Base-by-base conservation (phyloP, 768 basidiomycete species). In the Suillus sp. region DNA sequence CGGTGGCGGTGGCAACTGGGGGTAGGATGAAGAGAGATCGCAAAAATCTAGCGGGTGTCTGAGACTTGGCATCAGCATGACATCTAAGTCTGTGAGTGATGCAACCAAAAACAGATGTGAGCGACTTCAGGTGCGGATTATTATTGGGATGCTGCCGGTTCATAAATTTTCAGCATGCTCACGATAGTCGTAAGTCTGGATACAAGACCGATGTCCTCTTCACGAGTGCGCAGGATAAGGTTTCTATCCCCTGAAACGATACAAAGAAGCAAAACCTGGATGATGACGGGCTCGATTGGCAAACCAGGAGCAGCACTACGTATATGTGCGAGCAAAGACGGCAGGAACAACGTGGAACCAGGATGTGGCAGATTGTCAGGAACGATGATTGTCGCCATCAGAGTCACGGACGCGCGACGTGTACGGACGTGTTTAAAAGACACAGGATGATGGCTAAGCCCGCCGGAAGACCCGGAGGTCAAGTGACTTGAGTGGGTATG, bases 231-330 rank as follows among this genome's bases (percentile, higher is more conserved):
- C 20, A 93, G 76, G 61, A 93, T 79, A 34, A 92, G 75, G 71
- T 91, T 80, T 65, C 82, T 86, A 67, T 87, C 78, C 1, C 84
- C 84, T 3, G 89, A 80, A 40, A 89, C 76, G 54, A 92, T 78
- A 70, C 84, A 89, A 4, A 88, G 81, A 35, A 92, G 81, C 18
- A 91, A 75, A 25, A 87, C 85, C 70, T 88, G 88, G 25, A 91
- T 74, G 47, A 91, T 81, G 59, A 85, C 81, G 11, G 84, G 79
- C 59, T 92, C 89, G 3, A 90, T 62, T 9, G 87, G 87, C 18
- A 88, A 71, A 10, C 74, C 77, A n/a, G 83, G 77, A 32, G 76
- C 73, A 8, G 75, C 72, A n/a, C 77, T 67, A 43, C 78, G 82
- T 59, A 89, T 71, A 62, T 82, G 76, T 4, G 76, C 71, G 13